phyloP scores from a whole-genome alignment of 805 yeast genomes.

The Monosporozyma yasuniensis region DNA sequence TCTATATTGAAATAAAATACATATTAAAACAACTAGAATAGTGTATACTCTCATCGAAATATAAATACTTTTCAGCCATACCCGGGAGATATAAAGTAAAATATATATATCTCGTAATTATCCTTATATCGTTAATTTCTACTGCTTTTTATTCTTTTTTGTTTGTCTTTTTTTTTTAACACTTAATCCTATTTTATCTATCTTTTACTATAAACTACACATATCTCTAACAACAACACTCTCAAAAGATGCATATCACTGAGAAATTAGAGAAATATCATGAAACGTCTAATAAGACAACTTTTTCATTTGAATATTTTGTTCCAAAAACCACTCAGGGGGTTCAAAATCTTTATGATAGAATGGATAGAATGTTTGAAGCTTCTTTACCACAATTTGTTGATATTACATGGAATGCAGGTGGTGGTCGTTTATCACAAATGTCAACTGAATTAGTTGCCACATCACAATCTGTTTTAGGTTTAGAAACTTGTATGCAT shows the following conservation, averaged over 20 bases:
- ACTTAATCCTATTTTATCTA: too few relatives aligned
- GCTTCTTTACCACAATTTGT: constrained; percentile 76
- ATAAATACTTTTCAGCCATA: too few relatives aligned
- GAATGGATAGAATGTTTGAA: constrained; percentile 96
- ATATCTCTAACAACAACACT: neutral
- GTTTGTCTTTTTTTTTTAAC: too few relatives aligned
- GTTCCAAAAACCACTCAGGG: constrained; percentile 97
- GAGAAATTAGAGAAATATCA: constrained; percentile 31
- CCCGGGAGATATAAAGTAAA: too few relatives aligned
- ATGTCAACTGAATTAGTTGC: constrained; percentile 87
- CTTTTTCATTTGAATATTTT: constrained; percentile 93
- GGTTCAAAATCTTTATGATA: constrained; percentile 87
- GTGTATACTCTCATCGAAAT: too few relatives aligned
- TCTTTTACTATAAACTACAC: too few relatives aligned
- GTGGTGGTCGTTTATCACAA: constrained; percentile 67
- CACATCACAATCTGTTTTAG: constrained; percentile 81
- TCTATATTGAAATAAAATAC: too few relatives aligned
- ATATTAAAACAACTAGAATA: too few relatives aligned
- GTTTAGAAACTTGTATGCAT: constrained; percentile 96
- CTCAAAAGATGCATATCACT: constrained; percentile 31
- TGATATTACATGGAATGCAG: constrained; percentile 98
- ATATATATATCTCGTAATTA: too few relatives aligned
- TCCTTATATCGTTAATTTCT: too few relatives aligned
- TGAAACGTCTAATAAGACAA: constrained; percentile 37
- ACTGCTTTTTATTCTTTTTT: too few relatives aligned